Percentiles rank a stretch among this genome's conserved stretches.
These are phyloP conservation scores for Trichoderma hamatum DNA, from an alignment of 2,329 filamentous ascomycete genomes.

Conservation along the genomic window DNA sequence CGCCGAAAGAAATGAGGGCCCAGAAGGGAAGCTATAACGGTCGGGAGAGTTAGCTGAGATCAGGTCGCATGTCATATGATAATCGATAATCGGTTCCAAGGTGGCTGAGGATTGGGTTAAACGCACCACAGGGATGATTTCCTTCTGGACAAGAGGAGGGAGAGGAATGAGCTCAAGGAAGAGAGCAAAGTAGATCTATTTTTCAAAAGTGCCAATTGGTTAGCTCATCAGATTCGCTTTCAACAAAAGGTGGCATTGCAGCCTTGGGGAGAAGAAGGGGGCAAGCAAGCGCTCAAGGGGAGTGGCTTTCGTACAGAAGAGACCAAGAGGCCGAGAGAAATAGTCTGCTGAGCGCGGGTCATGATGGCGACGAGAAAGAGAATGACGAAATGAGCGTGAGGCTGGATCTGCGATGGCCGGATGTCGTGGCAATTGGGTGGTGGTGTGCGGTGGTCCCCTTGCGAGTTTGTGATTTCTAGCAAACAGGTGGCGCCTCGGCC, in stretches of 20 bases:
- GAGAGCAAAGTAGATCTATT: slow-evolving; percentile 86
- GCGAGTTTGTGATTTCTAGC: slow-evolving; percentile 1
- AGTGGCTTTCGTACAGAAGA: slow-evolving; percentile 68
- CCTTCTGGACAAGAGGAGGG: slow-evolving; percentile 73
- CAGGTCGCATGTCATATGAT: not conserved
- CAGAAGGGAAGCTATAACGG: slow-evolving; percentile 80
- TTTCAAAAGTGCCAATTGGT: not conserved
- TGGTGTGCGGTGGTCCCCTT: not conserved
- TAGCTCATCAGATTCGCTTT: not conserved
- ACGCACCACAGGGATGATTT: slow-evolving; percentile 88
- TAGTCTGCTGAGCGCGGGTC: slow-evolving; percentile 92
- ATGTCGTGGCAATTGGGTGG: not conserved
- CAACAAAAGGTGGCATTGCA: not conserved
- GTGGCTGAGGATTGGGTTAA: not conserved
- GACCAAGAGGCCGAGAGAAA: slow-evolving; percentile 83
- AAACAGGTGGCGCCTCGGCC: slow-evolving; percentile 17
- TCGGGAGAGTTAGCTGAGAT: slow-evolving; percentile 6
- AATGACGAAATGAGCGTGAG: not conserved
- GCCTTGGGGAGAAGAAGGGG: not conserved
- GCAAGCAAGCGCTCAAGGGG: not conserved
- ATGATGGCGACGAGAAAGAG: slow-evolving; percentile 55
- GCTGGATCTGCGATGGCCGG: not conserved
- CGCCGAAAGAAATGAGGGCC: slow-evolving; percentile 86
- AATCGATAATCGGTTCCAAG: not conserved
- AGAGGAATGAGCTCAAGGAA: slow-evolving; percentile 84